Conservation (phyloP, 1,284 basidiomycete species). For the Agaricales sp. region DNA sequence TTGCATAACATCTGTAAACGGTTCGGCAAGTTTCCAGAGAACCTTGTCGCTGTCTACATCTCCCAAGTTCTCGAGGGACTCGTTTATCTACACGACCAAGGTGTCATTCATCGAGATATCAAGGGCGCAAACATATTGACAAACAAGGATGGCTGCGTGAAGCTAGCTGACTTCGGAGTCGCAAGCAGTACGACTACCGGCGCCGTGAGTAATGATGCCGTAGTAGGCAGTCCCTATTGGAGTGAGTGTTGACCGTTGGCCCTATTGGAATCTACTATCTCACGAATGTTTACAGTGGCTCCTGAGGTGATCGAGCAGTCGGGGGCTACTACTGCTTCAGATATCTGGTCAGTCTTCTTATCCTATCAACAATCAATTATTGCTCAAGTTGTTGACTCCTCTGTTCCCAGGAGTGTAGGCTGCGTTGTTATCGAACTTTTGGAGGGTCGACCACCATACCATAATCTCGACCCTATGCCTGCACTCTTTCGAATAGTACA, state of each 20-base stretch:
- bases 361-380: background rate
- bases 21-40: constrained; percentile 97
- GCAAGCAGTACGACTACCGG: constrained; percentile 65
- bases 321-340: constrained; percentile 92
- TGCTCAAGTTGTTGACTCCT: constrained; percentile 8
- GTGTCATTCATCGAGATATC: constrained; percentile 98
- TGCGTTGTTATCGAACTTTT: constrained; percentile 95
- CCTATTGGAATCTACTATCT: constrained; percentile 6
- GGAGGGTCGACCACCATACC: constrained; percentile 93
- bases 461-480: constrained; percentile 95
- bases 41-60: constrained; percentile 92
- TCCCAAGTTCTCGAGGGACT: constrained; percentile 89
- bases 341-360: constrained; percentile 68
- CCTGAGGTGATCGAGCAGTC: constrained; percentile 97
- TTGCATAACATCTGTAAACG: constrained; percentile 92
- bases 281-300: constrained; percentile 53
- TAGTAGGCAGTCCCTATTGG: constrained; percentile 97
- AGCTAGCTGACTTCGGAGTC: constrained; percentile 92
- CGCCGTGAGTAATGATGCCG: constrained; percentile 74
- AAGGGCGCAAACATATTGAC: constrained; percentile 97
- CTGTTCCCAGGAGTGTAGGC: constrained; percentile 67
- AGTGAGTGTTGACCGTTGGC: constrained; percentile 40
- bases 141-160: constrained; percentile 97
- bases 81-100: constrained; percentile 93
- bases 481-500: constrained; percentile 97